Conservation (phyloP, 768 basidiomycete species). For the Leccinum subgranulosum region DNA sequence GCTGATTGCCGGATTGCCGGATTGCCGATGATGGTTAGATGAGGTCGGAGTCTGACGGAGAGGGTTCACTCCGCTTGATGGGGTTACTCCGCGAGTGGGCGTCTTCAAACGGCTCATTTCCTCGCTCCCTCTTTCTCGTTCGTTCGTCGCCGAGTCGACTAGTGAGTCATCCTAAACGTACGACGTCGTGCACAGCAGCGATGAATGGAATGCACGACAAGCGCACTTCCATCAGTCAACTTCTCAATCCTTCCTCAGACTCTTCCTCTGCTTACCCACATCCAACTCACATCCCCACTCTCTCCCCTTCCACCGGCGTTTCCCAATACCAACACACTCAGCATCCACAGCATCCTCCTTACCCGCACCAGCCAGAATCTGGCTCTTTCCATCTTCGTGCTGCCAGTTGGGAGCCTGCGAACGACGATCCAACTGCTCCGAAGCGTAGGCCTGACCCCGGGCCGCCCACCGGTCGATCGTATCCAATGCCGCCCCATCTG, state of each 20-base stretch:
- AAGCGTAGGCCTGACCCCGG: slow-evolving; percentile 36
- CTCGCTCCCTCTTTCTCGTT: slow-evolving; percentile 18
- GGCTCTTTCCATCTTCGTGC: slow-evolving; percentile 53
- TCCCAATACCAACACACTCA: slow-evolving; percentile 29
- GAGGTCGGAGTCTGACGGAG: slow-evolving; percentile 29
- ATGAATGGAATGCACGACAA: slow-evolving; percentile 47
- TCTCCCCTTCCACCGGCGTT: slow-evolving; percentile 22
- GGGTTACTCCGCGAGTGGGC: slow-evolving; percentile 32
- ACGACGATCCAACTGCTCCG: slow-evolving; percentile 35
- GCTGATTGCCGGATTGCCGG: slow-evolving; percentile 24
- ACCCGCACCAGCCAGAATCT: slow-evolving; percentile 29
- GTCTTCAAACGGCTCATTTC: slow-evolving; percentile 31
- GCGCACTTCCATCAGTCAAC: slow-evolving; percentile 49
- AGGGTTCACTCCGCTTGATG: slow-evolving; percentile 26
- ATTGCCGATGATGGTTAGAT: slow-evolving; percentile 12
- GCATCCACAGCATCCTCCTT: slow-evolving; percentile 25
- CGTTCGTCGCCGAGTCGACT: slow-evolving; percentile 2
- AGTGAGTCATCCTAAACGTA: slow-evolving; percentile 7
- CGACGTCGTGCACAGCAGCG: slow-evolving; percentile 20
- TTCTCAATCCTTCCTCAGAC: slow-evolving; percentile 47
- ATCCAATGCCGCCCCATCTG: slow-evolving; percentile 32
- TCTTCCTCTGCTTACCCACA: slow-evolving; percentile 35
- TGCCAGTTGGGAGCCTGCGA: slow-evolving; percentile 52
- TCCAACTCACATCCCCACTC: slow-evolving; percentile 28
- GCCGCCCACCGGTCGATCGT: slow-evolving; percentile 32